Evolutionary conservation across 1,284 basidiomycete species (phyloP).

Genomic region (Termitomyces sp.): DNA sequence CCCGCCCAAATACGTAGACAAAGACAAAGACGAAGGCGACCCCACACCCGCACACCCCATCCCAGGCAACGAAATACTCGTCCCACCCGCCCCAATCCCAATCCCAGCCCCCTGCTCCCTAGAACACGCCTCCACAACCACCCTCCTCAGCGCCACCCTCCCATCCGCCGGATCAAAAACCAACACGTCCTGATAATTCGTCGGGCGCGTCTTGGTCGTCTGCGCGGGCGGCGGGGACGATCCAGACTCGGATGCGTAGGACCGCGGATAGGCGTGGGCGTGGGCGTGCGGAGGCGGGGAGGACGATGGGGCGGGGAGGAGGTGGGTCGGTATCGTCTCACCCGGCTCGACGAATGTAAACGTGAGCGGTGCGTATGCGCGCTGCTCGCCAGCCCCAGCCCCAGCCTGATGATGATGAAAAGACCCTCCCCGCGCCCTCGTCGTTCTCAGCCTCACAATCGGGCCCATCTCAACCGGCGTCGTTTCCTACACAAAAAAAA

Average conservation of each 20-base stretch:
- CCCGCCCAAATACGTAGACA: too few relatives aligned
- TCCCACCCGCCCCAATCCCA: slow-evolving; percentile 24
- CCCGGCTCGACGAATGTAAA: slow-evolving; percentile 50
- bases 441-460: slow-evolving; percentile 48
- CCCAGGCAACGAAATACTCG: slow-evolving; percentile 38
- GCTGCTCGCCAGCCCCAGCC: too few relatives aligned
- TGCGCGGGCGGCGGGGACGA: neutral
- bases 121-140: slow-evolving; percentile 38
- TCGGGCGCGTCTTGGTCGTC: neutral
- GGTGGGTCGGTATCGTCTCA: slow-evolving; percentile 30
- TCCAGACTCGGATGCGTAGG: neutral
- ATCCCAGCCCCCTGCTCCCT: slow-evolving; percentile 18
- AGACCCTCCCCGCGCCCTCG: slow-evolving; percentile 17
- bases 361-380: slow-evolving; percentile 33
- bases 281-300: neutral
- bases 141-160: slow-evolving; percentile 19
- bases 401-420: too few relatives aligned
- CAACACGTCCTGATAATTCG: slow-evolving; percentile 2
- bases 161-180: slow-evolving; percentile 1
- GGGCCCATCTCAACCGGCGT: slow-evolving; percentile 53
- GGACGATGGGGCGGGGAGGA: slow-evolving; percentile 32
- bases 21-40: slow-evolving; percentile 26
- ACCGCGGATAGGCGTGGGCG: neutral
- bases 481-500: slow-evolving; percentile 33
- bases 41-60: slow-evolving; percentile 26